Base-by-base conservation (phyloP, 768 basidiomycete genomes). In the Fibroporia radiculosa region DNA sequence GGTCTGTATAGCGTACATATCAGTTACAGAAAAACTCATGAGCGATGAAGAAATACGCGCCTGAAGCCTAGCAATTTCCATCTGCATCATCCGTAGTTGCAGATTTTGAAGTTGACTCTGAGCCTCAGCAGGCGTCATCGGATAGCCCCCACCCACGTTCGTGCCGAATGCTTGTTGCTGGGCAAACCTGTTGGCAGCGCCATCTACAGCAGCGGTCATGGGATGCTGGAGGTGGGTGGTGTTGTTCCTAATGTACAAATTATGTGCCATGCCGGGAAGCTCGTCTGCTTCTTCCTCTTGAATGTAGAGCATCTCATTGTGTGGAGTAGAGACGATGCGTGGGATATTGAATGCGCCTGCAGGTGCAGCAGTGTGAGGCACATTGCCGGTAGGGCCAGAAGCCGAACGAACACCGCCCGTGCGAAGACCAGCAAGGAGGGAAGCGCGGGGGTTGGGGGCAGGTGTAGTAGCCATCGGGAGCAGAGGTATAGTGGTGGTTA, bases 351-450 rank as follows among this genome's bases (percentile, higher is more conserved):
- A 86, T 6, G 41, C 12, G 43, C 69, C 70, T 32, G 70, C 63
- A 19, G 81, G 78, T 20, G 79, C 78, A 44, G 85, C 81, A 37
- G 83, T 81, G 63, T 84, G 80, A 32, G 86, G 84, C 16, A 77
- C 63, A 40, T 65, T 60, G 45, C 63, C 40, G 34, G 53, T 49
- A 20, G 64, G 56, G 19, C 57, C 62, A 45, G 85, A 84, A 35
- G 73, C 58, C n/a, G 88, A 81, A 55, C 89, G 84, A 48, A 92
- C 90, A 39, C 89, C 89, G 61, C 89, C 90, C 43, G 89, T 92
- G 62, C 89, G 84, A 59, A 92, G 86, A 55, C 85, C 87, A 48
- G 83, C 73, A 64, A 92, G 86, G 59, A 92, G 87, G 50, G 86
- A 85, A 40, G 90, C 87, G 56, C 89, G 85, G 44, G 56, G 53